Base-by-base conservation (phyloP, 176 grass and related monocot species). In the Eremochloa ophiuroides region DNA sequence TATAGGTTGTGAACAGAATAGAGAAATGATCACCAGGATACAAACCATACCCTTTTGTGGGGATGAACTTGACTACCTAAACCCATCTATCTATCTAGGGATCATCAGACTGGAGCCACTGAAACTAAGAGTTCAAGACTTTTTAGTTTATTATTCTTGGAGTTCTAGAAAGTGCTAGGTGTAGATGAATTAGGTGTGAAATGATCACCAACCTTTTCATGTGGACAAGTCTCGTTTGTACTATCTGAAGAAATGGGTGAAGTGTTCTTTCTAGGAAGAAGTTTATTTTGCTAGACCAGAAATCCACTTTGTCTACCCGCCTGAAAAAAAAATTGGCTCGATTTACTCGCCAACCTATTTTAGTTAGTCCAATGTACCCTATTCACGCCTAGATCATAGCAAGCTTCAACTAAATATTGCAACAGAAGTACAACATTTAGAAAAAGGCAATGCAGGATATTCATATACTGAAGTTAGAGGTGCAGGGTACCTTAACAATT, bases 401-500 rank as follows among this genome's bases (percentile, higher is more conserved):
- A 56, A 43, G 62, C 53, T 69, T 61, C 10, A 61, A 38, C 43
- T 74, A 74, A 79, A 63, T 73, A 72, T 41, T 53, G 42, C 66
- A 63, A 63, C 6, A 71, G 28, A 63, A 22, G 16, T 79, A 66
- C 46, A 73, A 73, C 62, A 74, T 43, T 66, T 27, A 74, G 69
- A 53, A 56, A 56, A 86, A 74, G 17, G 20, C 14, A 73, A 66
- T 79, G 47, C 47, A 34, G 25, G 3, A 64, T 62, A 55, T 37
- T 26, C 18, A 46, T 47, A 69, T 9, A 78, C 37, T 43, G 14
- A 34, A 66, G 38, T 79, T 66, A 50, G 30, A 65, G 77, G 43
- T 37, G 62, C 60, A 15, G 41, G 34, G 26, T 82, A 90, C 84
- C 84, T 90, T 86, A 14, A 78, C 59, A 62, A 83, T 53, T 15